Evolutionary conservation across 2,329 filamentous ascomycete genomes (phyloP), one percentile per base, ranked within the genome.

Genomic region (Exutisphaerella laricina): DNA sequence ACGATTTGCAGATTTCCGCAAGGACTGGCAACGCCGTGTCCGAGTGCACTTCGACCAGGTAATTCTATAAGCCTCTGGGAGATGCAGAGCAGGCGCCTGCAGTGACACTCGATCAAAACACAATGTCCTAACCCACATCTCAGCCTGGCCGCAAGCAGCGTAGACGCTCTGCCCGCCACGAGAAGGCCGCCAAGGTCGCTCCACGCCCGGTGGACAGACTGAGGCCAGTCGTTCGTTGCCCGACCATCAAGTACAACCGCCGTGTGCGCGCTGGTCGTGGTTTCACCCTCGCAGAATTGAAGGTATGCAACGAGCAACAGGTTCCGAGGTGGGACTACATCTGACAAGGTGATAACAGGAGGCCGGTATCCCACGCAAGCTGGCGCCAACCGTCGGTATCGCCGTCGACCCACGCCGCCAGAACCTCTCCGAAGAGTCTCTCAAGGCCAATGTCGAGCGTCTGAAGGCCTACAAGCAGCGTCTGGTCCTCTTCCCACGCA

Each of bases 21-120:
- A 95, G 88, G 89, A 98, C 81, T 98, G 92, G 92, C 89, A 97
- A 77, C 87, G 88, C 78, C 87, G 89, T 77, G 92, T 98, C 70
- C 87, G 88, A 77, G 86, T 87, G 75, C 92, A 98, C 82, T 98
- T 98, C 79, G 88, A 98, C 80, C 92, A 97, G 88, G 90, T 94
- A 90, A 76, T 67, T 72, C 69, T 35, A 35, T 35, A 35, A 35
- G 33, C 33, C 33, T 21, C 33, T 71, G 70, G 73, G 70, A 35
- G 33, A 35, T 35, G 33, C 33, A 35, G 33, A 72, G 70, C 62
- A 68, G 70, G 71, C 71, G 70, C 71, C 71, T 70, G 68, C 62
- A 60, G 54, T 58, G 52, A 57, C 47, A 35, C 33, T 35, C 33
- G 33, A 35, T 35, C 33, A 35, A 35, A 20, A 35, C 33, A 35